phyloP scores from a whole-genome alignment of 2,329 filamentous ascomycete species.

The Malbranchea cinnamomea region DNA sequence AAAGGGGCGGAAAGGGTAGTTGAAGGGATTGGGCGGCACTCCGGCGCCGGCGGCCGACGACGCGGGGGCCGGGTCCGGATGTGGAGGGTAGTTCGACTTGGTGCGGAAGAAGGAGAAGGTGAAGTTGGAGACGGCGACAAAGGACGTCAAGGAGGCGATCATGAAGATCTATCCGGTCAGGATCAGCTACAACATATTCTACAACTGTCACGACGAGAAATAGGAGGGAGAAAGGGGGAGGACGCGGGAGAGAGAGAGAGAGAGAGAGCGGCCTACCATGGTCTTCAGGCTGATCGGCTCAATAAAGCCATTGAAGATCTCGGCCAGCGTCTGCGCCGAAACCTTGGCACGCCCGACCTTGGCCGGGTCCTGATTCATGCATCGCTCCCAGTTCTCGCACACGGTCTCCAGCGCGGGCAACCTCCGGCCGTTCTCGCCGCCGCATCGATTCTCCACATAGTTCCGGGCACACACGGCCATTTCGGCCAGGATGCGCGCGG shows the following conservation, averaged over 20 bases:
- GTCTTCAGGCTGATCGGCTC: conserved; percentile 80
- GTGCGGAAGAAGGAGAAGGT: conserved; percentile 42
- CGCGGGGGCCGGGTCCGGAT: conserved; percentile 19
- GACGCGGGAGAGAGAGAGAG: not conserved
- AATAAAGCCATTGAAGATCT: conserved; percentile 87
- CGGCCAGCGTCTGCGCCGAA: conserved; percentile 73
- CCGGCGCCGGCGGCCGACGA: too few species aligned
- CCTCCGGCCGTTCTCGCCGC: conserved; percentile 37
- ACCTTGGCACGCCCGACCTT: conserved; percentile 66
- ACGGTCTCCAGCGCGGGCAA: conserved; percentile 57
- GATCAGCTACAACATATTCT: not conserved
- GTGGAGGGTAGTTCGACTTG: conserved; percentile 23
- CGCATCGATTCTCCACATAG: conserved; percentile 64
- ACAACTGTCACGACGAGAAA: conserved; percentile 6
- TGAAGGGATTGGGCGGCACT: conserved; percentile 13
- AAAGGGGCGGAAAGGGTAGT: conserved; percentile 12
- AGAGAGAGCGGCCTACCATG: conserved; percentile 50
- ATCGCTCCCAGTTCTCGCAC: conserved; percentile 71
- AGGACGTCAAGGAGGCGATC: conserved; percentile 27
- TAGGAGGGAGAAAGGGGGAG: conserved; percentile 6
- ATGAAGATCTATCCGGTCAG: conserved; percentile 21
- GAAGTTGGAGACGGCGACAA: conserved; percentile 43
- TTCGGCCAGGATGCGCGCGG: conserved; percentile 53
- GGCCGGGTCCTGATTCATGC: conserved; percentile 72
- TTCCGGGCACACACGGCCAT: conserved; percentile 60